These are phyloP conservation scores for Podila horticola DNA, from an alignment of 192 early-diverging fungal species.

Conservation along the genomic window DNA sequence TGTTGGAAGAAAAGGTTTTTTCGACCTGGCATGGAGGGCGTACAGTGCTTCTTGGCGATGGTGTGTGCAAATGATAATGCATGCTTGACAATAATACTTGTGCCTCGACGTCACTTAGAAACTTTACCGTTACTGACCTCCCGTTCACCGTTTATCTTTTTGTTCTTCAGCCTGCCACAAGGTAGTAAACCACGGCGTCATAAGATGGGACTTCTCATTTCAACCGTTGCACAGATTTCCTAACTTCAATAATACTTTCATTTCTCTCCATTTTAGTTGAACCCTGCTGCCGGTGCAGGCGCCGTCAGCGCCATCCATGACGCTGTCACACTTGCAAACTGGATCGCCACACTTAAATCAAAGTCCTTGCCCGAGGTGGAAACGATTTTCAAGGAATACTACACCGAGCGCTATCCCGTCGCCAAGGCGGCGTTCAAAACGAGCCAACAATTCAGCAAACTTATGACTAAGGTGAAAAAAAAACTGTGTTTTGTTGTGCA, in stretches of 20 bases:
- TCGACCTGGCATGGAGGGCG: too few relatives aligned
- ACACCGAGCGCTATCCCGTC: too few relatives aligned
- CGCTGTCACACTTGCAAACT: conserved; percentile 20
- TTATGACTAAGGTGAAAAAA: too few relatives aligned
- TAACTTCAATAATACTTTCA: too few relatives aligned
- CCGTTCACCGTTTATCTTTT: background rate
- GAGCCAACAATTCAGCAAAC: too few relatives aligned
- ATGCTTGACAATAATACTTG: background rate
- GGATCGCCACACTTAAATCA: background rate
- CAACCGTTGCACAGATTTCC: background rate
- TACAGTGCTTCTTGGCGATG: too few relatives aligned
- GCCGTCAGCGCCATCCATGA: conserved; percentile 20
- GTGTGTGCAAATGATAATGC: background rate
- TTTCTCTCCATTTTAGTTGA: too few relatives aligned
- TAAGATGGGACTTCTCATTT: too few relatives aligned
- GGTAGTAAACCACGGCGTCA: background rate
- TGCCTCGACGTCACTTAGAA: background rate
- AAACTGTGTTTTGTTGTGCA: too few relatives aligned
- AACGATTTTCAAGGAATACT: too few relatives aligned
- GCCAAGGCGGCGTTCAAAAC: too few relatives aligned
- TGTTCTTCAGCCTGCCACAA: conserved; percentile 3
- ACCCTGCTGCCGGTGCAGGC: conserved; percentile 20
- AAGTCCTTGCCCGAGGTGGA: too few relatives aligned
- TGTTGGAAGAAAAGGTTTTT: conserved; percentile 12
- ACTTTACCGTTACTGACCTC: background rate